phyloP scores from a whole-genome alignment of 805 yeast species.

The Yarrowia divulgata region DNA sequence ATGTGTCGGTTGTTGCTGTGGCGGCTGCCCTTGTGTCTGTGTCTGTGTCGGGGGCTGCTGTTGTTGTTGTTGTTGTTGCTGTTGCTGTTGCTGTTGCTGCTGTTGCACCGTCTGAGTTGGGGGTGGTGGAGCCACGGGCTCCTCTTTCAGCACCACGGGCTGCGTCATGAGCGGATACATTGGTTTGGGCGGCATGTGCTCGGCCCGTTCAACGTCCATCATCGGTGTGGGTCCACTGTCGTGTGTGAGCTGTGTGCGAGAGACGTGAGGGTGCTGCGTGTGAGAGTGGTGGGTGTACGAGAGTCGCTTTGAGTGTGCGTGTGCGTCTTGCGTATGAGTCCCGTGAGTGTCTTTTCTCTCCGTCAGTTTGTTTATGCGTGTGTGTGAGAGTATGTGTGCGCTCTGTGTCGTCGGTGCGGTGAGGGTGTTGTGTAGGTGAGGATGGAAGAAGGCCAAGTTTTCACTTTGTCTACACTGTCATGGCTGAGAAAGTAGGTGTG shows the following conservation, averaged over 20 bases:
- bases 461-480: constrained; percentile 33
- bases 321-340: constrained; percentile 8
- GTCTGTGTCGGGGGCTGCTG: constrained; percentile 3
- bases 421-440: constrained; percentile 3
- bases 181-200: constrained; percentile 39
- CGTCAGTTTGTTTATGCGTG: background rate
- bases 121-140: constrained; percentile 7
- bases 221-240: constrained; percentile 20
- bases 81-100: constrained; percentile 9
- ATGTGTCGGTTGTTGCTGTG: constrained; percentile 17
- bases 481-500: constrained; percentile 34
- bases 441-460: constrained; percentile 21
- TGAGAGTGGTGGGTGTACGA: background rate
- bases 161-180: constrained; percentile 38
- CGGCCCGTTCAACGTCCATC: constrained; percentile 39
- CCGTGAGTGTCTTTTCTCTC: too few relatives aligned
- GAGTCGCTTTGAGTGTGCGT: background rate
- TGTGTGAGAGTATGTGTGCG: background rate
- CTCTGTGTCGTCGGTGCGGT: background rate
- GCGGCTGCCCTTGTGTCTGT: constrained; percentile 1
- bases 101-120: constrained; percentile 1
- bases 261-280: background rate
- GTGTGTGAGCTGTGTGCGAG: constrained; percentile 8
- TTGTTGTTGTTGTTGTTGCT: constrained; percentile 9
- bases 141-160: constrained; percentile 32